A percentile compares a stretch with the other conserved stretches of the same genome.
Evolutionary conservation across 495 filamentous ascomycete genomes (phyloP).

Genomic region (Penicillium daleae): DNA sequence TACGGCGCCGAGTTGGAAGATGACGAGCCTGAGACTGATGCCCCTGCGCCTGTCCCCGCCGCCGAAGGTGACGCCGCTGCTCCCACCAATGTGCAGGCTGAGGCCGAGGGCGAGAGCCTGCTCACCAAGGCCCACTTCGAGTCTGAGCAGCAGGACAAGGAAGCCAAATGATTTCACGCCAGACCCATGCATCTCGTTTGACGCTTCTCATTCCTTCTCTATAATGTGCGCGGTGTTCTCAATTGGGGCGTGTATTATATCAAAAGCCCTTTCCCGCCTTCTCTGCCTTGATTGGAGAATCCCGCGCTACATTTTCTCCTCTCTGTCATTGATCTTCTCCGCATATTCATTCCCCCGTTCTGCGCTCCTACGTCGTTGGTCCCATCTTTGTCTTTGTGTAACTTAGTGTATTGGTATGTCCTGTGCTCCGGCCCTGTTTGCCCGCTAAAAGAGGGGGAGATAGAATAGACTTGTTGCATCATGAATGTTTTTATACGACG

Average conservation of each 20-base stretch:
- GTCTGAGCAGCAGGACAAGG: slow-evolving; percentile 39
- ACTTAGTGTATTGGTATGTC: slow-evolving; percentile 43
- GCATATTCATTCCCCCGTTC: slow-evolving; percentile 36
- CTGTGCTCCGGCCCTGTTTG: slow-evolving; percentile 7
- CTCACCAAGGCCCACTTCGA: slow-evolving; percentile 58
- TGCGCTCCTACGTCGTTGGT: slow-evolving; percentile 27
- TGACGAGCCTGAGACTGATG: slow-evolving; percentile 55
- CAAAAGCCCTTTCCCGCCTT: slow-evolving; percentile 23
- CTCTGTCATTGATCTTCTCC: slow-evolving; percentile 26
- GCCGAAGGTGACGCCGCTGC: slow-evolving; percentile 22
- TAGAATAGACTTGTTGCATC: slow-evolving; percentile 38
- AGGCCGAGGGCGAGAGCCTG: slow-evolving; percentile 47
- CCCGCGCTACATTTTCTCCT: slow-evolving; percentile 20
- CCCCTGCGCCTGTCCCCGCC: slow-evolving; percentile 22
- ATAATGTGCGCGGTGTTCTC: slow-evolving; percentile 18
- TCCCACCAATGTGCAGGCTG: slow-evolving; percentile 26
- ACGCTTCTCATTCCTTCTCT: slow-evolving; percentile 17
- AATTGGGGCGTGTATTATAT: slow-evolving; percentile 38
- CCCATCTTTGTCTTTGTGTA: slow-evolving; percentile 29
- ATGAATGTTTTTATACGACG: slow-evolving; percentile 12
- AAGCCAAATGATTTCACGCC: slow-evolving; percentile 26
- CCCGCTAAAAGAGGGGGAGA: slow-evolving; percentile 1
- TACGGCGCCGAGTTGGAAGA: slow-evolving; percentile 90
- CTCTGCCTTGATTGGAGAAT: slow-evolving; percentile 20
- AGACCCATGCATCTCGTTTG: slow-evolving; percentile 14